Conservation (phyloP, 1,284 basidiomycete species). For the Irpex sp. region DNA sequence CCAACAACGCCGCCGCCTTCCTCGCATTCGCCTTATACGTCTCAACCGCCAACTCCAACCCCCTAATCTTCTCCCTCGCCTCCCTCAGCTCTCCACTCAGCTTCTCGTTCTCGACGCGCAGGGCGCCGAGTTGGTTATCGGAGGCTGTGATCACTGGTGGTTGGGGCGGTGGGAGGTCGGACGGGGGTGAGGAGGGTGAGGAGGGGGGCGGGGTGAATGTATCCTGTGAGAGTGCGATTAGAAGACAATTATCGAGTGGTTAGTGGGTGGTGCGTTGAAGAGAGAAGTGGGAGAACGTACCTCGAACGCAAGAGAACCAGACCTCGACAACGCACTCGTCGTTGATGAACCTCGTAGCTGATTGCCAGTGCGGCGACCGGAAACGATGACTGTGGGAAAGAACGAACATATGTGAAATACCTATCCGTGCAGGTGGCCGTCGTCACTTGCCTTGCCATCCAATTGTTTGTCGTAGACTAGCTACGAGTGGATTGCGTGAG, state of each 20-base stretch:
- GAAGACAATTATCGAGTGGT: background rate
- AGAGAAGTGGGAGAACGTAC: background rate
- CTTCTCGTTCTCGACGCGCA: constrained; percentile 58
- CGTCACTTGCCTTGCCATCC: too few species aligned
- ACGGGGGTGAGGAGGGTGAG: background rate
- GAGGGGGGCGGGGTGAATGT: background rate
- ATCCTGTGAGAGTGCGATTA: background rate
- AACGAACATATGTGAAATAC: too few species aligned
- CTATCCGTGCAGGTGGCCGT: too few species aligned
- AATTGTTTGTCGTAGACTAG: too few species aligned
- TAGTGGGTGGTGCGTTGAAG: background rate
- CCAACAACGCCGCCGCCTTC: constrained; percentile 47
- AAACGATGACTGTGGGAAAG: too few species aligned
- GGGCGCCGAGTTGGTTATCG: constrained; percentile 21
- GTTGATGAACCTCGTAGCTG: too few species aligned
- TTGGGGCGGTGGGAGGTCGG: background rate
- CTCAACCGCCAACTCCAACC: constrained; percentile 82
- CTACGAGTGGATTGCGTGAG: too few species aligned
- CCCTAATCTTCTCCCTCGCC: constrained; percentile 74
- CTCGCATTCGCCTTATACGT: constrained; percentile 67
- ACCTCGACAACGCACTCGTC: constrained; percentile 9
- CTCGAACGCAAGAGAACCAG: constrained; percentile 4
- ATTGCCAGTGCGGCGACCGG: too few species aligned
- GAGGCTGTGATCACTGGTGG: background rate
- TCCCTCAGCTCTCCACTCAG: constrained; percentile 68